A percentile compares a stretch with the other conserved stretches of the same genome.
Conservation (phyloP, 78 protist species). For the Speleostelium caveatum region DNA sequence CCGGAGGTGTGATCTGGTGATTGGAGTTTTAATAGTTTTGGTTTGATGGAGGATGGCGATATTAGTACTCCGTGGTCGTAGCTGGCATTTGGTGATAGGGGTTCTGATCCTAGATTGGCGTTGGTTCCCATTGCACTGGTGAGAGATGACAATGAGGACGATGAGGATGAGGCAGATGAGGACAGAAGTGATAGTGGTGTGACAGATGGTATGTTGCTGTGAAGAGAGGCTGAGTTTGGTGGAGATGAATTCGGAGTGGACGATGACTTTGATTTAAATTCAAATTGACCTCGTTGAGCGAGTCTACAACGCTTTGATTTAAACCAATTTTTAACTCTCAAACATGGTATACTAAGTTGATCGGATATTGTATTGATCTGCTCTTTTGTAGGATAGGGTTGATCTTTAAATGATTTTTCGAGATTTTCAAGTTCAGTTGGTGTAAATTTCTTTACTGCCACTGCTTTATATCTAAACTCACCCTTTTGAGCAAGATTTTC, state of each 20-base stretch:
- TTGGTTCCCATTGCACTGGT: not conserved
- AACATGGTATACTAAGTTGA: not conserved
- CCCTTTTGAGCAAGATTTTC: conserved; percentile 45
- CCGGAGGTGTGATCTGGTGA: not conserved
- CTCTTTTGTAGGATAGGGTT: conserved; percentile 26
- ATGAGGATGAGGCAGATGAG: not conserved
- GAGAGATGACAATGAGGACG: not conserved
- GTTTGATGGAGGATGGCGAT: not conserved
- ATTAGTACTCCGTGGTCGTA: not conserved
- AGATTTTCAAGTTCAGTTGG: not conserved
- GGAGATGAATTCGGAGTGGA: not conserved
- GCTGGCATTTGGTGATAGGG: not conserved
- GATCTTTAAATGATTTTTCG: not conserved
- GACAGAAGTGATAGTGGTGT: not conserved
- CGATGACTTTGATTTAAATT: not conserved
- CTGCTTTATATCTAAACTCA: conserved; percentile 1
- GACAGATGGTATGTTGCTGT: not conserved
- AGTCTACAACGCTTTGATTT: conserved; percentile 10
- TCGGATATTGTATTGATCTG: not conserved
- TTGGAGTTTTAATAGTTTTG: not conserved
- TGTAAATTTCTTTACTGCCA: not conserved
- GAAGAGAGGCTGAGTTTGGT: not conserved
- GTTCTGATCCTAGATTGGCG: not conserved
- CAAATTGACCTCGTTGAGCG: conserved; percentile 7
- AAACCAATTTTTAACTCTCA: conserved; percentile 33